Base-by-base conservation (phyloP, 495 filamentous ascomycete species). In the Lepidopterella palustris region DNA sequence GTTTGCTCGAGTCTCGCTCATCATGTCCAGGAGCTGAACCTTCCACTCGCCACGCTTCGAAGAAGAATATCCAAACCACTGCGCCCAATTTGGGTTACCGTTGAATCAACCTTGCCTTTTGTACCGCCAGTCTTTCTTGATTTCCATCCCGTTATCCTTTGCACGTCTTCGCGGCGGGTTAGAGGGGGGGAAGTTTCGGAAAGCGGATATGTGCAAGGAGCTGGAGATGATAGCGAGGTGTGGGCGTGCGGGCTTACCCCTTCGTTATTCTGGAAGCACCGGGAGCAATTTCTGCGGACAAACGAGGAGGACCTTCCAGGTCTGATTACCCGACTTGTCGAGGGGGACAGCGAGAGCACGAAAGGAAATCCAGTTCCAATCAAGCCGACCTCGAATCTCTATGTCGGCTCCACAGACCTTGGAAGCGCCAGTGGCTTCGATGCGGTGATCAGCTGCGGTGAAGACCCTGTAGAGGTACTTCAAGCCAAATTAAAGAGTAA, bases 201-300 rank as follows among this genome's bases (percentile, higher is more conserved):
- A 61, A 83, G 82, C 3, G 87, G 85, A 25, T 98, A 98, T 68
- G 88, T 98, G 61, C 93, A 97, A 72, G 93, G 93, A 24, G 91
- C 92, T 11, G 92, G 86, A 4, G 92, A 97, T 73, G 92, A 97
- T 68, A 88, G 85, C 20, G 92, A 97, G 73, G 85, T 84, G 39
- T 98, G 93, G 93, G 84, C 89, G 13, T 47, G 50, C 39, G 77
- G 74, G 0, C 74, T 97, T 10, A 92, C 87, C 8, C 81, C 92
- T 9, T 72, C 71, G 1, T 60, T 90, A 3, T 97, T 95, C 71
- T 97, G 92, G 92, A 70, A 71, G 29, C 78, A 92, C 58, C 73
- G 72, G 26, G 74, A 78, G 1, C 27, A 65, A 25, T 71, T 96
- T 5, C 65, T 90, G 8, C 59, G 61, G 0, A 80, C 85, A 0